Evolutionary conservation across 2,329 filamentous ascomycete species (phyloP).

Genomic region (Nemania abortiva): DNA sequence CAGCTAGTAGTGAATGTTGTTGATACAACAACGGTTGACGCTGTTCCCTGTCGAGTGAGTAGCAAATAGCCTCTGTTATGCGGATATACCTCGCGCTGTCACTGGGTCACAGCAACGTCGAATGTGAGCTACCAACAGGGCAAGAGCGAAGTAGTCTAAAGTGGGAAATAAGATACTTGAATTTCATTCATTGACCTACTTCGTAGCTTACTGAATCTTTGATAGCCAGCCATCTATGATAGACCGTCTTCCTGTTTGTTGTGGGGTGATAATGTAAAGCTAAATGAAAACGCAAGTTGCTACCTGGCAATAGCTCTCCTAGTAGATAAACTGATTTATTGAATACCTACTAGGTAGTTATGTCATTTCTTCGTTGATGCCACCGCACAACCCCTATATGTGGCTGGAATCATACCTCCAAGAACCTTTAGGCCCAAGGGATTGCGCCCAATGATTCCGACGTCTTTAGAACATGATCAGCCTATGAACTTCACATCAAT

Average conservation of each 20-base stretch:
- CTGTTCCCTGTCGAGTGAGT: neutral
- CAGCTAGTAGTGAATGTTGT: neutral
- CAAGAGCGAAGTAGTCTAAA: too few species aligned
- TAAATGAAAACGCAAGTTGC: neutral
- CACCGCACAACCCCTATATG: neutral
- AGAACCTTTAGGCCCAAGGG: neutral
- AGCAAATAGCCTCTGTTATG: neutral
- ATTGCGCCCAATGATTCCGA: constrained; percentile 28
- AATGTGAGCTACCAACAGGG: too few species aligned
- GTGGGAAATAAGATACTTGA: too few species aligned
- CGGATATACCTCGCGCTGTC: neutral
- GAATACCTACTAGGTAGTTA: constrained; percentile 27
- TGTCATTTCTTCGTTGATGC: constrained; percentile 19
- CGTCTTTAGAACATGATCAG: constrained; percentile 32
- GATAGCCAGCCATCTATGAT: neutral
- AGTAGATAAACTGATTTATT: constrained; percentile 21
- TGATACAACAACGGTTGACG: neutral
- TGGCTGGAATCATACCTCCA: constrained; percentile 15
- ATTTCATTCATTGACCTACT: too few species aligned
- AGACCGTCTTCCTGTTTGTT: neutral
- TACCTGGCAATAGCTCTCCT: neutral
- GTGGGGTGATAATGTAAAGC: neutral
- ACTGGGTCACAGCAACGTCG: too few species aligned
- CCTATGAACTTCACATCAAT: constrained; percentile 1
- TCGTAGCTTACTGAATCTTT: neutral